Evolutionary conservation across 2,329 filamentous ascomycete species (phyloP), one percentile per base, ranked within the genome.

Genomic region (Chalaropsis thielavioides): DNA sequence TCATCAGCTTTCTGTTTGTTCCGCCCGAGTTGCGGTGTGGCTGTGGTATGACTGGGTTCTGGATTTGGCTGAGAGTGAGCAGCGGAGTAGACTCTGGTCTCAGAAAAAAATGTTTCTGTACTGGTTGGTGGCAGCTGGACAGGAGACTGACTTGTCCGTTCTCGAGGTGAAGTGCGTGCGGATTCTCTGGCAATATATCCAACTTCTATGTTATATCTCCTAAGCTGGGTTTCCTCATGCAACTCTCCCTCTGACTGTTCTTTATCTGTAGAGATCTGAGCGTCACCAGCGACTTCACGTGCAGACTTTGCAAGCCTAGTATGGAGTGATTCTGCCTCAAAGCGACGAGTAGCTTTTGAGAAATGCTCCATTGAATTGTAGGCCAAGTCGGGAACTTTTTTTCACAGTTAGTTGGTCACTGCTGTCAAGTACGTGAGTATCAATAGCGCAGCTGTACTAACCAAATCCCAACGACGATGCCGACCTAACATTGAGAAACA

Each of bases 351-450:
- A 31, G 27, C 24, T n/a, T 31, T 56, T 27, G 51, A 56, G 13
- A 56, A 56, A 3, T 56, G 22, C 8, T 74, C 70, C 76, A 82
- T 80, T 62, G 79, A 74, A 31, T 80, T 80, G 68, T 82, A 83
- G 0, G 74, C 74, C 19, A 84, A 74, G 67, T 83, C 80, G 3
- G 77, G 72, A 35, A 82, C 82, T 83, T 41, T 35, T 17, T 6
- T 10, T 6, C 40, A n/a, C n/a, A n/a, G n/a, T n/a, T n/a, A 31
- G 65, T 73, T 64, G 73, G 66, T 59, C 2, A 22, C 10, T 27
- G 13, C 2, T 15, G 11, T 15, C 11, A 3, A n/a, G 7, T n/a
- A 13, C 11, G 17, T 15, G 38, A 41, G 3, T 24, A 31, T 17
- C 19, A 27, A 43, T 17, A 19, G 24, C 51, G 22, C 27, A 31